These are phyloP conservation scores for Euphorbia tirucalli DNA, from an alignment of 345 rosid genomes.

Conservation along the genomic window DNA sequence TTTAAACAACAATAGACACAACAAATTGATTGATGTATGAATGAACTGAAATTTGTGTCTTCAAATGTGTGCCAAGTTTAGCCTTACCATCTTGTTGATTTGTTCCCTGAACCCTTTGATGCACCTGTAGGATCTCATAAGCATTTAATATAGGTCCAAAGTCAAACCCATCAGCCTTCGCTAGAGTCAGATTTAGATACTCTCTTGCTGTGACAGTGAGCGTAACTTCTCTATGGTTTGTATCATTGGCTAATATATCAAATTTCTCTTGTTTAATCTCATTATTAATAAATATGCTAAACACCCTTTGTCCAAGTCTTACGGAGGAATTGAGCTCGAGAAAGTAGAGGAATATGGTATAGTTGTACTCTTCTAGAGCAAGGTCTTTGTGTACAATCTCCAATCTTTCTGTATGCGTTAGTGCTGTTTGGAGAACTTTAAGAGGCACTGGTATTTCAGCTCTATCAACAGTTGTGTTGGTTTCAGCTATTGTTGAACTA, in stretches of 20 bases:
- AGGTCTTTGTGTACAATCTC: constrained; percentile 37
- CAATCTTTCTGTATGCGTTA: constrained; percentile 29
- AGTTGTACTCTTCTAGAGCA: constrained; percentile 30
- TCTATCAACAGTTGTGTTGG: constrained; percentile 9
- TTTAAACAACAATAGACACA: not conserved
- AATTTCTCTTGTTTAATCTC: constrained; percentile 26
- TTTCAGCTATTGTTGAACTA: not conserved
- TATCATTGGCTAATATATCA: constrained; percentile 40
- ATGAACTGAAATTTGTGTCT: not conserved
- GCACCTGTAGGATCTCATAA: constrained; percentile 55
- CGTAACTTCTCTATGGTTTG: constrained; percentile 35
- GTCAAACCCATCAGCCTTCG: constrained; percentile 37
- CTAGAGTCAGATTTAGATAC: constrained; percentile 52
- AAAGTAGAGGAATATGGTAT: constrained; percentile 60
- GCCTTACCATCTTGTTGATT: constrained; percentile 42
- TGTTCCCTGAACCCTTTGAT: constrained; percentile 31
- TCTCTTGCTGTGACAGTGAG: constrained; percentile 39
- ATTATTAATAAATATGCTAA: constrained; percentile 46
- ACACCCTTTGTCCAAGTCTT: constrained; percentile 46
- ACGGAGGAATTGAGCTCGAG: constrained; percentile 42
- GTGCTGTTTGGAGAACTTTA: constrained; percentile 48
- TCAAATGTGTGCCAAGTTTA: not conserved
- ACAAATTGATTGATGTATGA: not conserved
- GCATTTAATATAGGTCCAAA: constrained; percentile 65
- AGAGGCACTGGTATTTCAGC: constrained; percentile 35